Percentiles rank a stretch among this genome's conserved stretches.
These are phyloP conservation scores for Termitomyces sp. DNA, from an alignment of 768 basidiomycete genomes.

Conservation along the genomic window DNA sequence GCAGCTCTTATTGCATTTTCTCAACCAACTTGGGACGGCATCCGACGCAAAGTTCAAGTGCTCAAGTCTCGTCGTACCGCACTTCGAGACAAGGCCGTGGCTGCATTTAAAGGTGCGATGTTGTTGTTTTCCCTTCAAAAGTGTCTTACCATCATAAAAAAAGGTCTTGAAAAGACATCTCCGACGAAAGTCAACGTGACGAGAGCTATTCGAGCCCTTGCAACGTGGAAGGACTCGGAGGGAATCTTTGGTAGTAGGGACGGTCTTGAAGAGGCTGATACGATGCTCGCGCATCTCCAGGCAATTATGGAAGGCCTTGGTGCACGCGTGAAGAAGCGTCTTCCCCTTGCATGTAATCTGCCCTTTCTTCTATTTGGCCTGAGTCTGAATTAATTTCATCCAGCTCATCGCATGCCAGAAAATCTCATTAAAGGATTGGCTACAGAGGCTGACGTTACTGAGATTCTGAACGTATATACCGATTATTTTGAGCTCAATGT, in stretches of 20 bases:
- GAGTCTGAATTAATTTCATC: not conserved
- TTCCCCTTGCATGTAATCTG: not conserved
- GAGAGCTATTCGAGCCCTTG: not conserved
- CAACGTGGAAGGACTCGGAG: not conserved
- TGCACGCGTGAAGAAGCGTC: not conserved
- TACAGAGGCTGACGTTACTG: not conserved
- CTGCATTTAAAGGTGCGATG: not conserved
- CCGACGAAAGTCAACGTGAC: not conserved
- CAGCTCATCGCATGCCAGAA: not conserved
- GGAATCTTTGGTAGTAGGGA: not conserved
- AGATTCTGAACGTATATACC: not conserved
- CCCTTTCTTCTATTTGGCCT: not conserved
- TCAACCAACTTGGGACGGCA: not conserved
- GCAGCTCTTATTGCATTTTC: not conserved
- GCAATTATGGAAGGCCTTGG: not conserved
- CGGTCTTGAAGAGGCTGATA: not conserved
- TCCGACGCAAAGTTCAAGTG: not conserved
- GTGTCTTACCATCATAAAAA: too few species aligned
- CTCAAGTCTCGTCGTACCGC: not conserved
- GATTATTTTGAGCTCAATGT: not conserved
- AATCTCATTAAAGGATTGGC: not conserved
- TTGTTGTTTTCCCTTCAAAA: too few species aligned
- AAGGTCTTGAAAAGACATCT: not conserved
- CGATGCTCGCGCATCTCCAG: not conserved
- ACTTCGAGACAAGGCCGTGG: not conserved